Base-by-base conservation (phyloP, 2,329 filamentous ascomycete genomes). In the Blastomyces silverae region DNA sequence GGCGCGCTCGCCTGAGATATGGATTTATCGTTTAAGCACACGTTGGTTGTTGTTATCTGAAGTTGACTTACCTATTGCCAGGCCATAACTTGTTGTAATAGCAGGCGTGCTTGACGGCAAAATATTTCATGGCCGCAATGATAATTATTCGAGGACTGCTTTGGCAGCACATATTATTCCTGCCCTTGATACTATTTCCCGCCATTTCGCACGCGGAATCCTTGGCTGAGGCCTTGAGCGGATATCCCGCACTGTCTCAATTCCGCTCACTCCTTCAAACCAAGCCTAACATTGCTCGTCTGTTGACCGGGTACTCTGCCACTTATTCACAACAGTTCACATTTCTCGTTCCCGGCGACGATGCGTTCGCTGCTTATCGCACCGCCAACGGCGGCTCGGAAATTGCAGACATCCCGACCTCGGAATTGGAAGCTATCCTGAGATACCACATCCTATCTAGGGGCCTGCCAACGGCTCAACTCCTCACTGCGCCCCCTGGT, bases 271-370 rank as follows among this genome's bases (percentile, higher is more conserved):
- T 60, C 7, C 39, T 60, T 44, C 39, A 46, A 48, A 44, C n/a
- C 13, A 60, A 60, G 11, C 39, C 58, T 20, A 44, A 42, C 25
- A 10, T 60, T 10, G 58, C 44, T 48, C 58, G 28, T 25, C 58
- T 60, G 17, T 28, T 60, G 39, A 60, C 34, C 3, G 37, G 25
- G 28, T 39, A 25, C 37, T 44, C 39, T 20, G 8, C 37, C 28
- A 39, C 34, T 37, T 1, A 20, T 28, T 28, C 58, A 11, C 56
- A 44, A 59, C 10, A 20, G 13, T 28, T 44, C n/a, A 65, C 64
- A 13, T 42, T 65, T 37, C 64, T 65, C 6, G 60, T 65, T n/a
- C 64, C 64, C 6, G 52, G 60, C 34, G 62, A 65, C 58, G 57
- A 46, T 50, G 64, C 64, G 20, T 65, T 65, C 60, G 28, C 46